Evolutionary conservation across 106 monocot species (phyloP).

Genomic region (Acanthochlamys bracteata): DNA sequence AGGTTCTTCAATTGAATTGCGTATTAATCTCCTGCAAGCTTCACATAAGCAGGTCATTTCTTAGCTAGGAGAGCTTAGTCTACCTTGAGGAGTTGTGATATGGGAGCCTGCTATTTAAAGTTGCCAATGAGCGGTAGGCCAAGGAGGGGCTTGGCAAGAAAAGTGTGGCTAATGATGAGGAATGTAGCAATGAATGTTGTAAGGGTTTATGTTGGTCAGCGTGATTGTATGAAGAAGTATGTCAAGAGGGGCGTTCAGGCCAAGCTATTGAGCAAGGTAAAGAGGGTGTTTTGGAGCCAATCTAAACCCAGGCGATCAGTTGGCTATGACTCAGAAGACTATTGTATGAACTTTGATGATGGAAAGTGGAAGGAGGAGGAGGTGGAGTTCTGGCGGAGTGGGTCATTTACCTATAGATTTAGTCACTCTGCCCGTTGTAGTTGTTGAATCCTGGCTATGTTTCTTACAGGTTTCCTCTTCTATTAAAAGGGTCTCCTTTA

Average conservation of each 20-base stretch:
- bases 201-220: conserved; percentile 7
- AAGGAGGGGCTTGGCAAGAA: conserved; percentile 1
- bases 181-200: conserved; percentile 14
- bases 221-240: not conserved
- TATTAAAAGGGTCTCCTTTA: not conserved
- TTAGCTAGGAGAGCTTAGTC: no score
- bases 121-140: conserved; percentile 5
- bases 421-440: conserved; percentile 2
- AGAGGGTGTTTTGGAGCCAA: conserved; percentile 7
- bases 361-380: conserved; percentile 46
- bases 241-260: conserved; percentile 18
- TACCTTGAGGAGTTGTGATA: no score
- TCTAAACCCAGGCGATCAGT: not conserved
- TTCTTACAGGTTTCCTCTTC: not conserved
- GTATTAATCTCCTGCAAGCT: no score
- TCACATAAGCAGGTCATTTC: no score
- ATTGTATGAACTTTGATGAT: conserved; percentile 38
- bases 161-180: conserved; percentile 17
- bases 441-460: not conserved
- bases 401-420: conserved; percentile 23
- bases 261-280: conserved; percentile 7
- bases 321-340: conserved; percentile 26
- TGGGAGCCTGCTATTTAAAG: conserved; percentile 13
- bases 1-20: no score
- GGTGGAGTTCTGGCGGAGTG: conserved; percentile 15